Percentiles rank a stretch among this genome's conserved stretches.
Conservation (phyloP, 179 eudicot species). For the Spergularia azorica region DNA sequence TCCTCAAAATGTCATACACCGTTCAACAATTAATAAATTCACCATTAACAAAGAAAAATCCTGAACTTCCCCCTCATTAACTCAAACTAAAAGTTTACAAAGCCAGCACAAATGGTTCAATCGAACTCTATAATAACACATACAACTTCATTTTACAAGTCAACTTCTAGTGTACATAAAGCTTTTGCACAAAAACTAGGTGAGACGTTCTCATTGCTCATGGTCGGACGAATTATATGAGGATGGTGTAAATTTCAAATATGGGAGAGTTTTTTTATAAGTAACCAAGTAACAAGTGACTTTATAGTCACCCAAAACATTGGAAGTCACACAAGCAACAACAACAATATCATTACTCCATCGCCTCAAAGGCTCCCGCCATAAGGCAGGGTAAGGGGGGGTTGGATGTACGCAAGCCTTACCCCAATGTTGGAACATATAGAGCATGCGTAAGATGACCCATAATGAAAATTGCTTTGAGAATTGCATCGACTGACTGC, state of each 20-base stretch:
- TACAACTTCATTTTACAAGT: not conserved
- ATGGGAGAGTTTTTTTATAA: not conserved
- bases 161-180: not conserved
- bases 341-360: too few relatives aligned
- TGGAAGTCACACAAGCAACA: too few relatives aligned
- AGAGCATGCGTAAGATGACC: too few relatives aligned
- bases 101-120: not conserved
- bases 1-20: not conserved
- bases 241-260: not conserved
- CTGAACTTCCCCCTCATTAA: not conserved
- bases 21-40: not conserved
- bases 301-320: not conserved
- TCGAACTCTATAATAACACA: not conserved
- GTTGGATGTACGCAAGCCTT: too few relatives aligned
- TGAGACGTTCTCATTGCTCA: not conserved
- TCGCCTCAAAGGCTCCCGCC: too few relatives aligned
- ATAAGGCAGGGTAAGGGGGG: too few relatives aligned
- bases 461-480: too few relatives aligned
- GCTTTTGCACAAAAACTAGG: constrained; percentile 8
- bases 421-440: too few relatives aligned
- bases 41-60: not conserved
- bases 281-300: not conserved
- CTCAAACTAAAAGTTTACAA: not conserved
- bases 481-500: too few relatives aligned
- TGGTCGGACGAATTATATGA: not conserved